Percentiles rank a stretch among this genome's conserved stretches.
These are phyloP conservation scores for Pseudocercospora cruenta DNA, from an alignment of 2,329 filamentous ascomycete species.

Conservation along the genomic window DNA sequence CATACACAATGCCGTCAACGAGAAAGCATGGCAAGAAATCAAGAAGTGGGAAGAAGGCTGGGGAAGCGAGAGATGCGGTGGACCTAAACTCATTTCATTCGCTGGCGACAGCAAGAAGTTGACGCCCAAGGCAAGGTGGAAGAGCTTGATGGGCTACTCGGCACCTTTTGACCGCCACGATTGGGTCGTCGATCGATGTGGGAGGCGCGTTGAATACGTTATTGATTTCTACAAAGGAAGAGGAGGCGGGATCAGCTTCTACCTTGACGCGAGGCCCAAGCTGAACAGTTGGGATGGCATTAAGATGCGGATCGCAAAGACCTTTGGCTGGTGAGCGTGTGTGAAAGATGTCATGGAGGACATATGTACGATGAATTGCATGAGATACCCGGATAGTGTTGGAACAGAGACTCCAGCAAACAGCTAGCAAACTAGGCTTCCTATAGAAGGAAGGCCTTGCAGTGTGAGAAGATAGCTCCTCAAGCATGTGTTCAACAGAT, in stretches of 20 bases:
- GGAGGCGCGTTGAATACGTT: slow-evolving; percentile 83
- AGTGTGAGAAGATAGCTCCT: no score
- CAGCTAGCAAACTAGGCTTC: no score
- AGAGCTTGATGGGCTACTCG: slow-evolving; percentile 80
- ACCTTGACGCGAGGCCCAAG: slow-evolving; percentile 67
- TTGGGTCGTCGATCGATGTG: slow-evolving; percentile 94
- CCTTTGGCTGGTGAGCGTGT: slow-evolving; percentile 28
- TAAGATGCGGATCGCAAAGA: slow-evolving; percentile 55
- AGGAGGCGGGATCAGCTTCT: slow-evolving; percentile 57
- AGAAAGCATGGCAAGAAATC: slow-evolving; percentile 93
- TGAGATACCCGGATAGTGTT: slow-evolving; percentile 10
- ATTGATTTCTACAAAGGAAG: slow-evolving; percentile 96
- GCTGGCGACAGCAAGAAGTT: slow-evolving; percentile 66
- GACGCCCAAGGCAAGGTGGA: slow-evolving; percentile 81
- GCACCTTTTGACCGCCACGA: slow-evolving; percentile 94
- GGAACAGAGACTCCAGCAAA: no score
- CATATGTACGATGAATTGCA: background rate
- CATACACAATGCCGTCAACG: slow-evolving; percentile 98
- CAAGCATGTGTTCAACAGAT: no score
- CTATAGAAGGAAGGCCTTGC: no score
- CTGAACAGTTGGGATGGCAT: slow-evolving; percentile 65
- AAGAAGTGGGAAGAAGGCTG: slow-evolving; percentile 78
- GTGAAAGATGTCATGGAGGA: background rate
- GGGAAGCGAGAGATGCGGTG: slow-evolving; percentile 68
- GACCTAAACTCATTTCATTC: slow-evolving; percentile 83